These are phyloP conservation scores for Ballota nigra DNA, from an alignment of 257 asterid species.

Conservation along the genomic window DNA sequence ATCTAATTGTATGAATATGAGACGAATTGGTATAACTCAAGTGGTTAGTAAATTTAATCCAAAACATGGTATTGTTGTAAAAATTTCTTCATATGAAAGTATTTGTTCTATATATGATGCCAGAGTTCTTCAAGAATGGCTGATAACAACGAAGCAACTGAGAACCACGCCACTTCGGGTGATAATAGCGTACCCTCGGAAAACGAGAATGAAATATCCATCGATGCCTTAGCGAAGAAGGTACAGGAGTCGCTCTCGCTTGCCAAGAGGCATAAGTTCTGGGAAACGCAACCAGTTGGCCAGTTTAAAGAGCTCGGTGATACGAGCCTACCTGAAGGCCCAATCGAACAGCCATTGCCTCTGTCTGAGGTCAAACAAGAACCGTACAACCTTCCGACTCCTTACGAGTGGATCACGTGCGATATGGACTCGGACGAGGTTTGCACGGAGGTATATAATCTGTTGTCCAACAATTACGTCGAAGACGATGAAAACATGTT, in stretches of 20 bases:
- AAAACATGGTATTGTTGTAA: not conserved
- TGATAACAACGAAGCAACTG: conserved; percentile 24
- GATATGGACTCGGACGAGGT: conserved; percentile 77
- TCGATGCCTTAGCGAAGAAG: conserved; percentile 52
- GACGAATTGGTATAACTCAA: too few species aligned
- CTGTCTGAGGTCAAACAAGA: conserved; percentile 77
- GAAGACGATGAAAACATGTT: conserved; percentile 65
- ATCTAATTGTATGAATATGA: not conserved
- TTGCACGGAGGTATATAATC: conserved; percentile 56
- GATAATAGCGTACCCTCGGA: conserved; percentile 24
- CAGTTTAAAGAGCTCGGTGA: conserved; percentile 78
- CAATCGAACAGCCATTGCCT: conserved; percentile 68
- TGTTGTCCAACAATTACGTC: conserved; percentile 38
- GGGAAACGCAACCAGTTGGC: conserved; percentile 93
- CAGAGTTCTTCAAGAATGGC: conserved; percentile 43
- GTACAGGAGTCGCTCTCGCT: conserved; percentile 69
- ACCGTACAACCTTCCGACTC: conserved; percentile 74
- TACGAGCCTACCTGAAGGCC: conserved; percentile 67
- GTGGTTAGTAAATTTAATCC: too few species aligned
- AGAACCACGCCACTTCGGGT: conserved; percentile 11
- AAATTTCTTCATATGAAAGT: not conserved
- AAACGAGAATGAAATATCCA: conserved; percentile 42
- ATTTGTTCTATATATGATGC: conserved; percentile 16
- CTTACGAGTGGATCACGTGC: conserved; percentile 77
- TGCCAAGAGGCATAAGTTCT: conserved; percentile 68